These are phyloP conservation scores for Dissophora ornata DNA, from an alignment of 192 early-diverging fungal species.

Conservation along the genomic window DNA sequence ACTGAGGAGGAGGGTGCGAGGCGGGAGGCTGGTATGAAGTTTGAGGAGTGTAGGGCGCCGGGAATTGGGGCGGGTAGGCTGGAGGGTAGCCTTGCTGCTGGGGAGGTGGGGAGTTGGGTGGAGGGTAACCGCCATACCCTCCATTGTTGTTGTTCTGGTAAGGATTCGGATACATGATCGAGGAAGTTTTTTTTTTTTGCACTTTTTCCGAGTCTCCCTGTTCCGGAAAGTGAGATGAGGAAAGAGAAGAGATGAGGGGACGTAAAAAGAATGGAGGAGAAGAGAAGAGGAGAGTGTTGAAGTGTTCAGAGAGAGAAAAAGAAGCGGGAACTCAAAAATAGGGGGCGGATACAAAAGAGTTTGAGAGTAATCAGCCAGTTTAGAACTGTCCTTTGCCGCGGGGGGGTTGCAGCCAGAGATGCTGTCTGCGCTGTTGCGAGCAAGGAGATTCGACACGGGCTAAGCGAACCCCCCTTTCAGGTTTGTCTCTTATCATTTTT, in stretches of 20 bases:
- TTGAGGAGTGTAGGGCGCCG: slow-evolving; percentile 8
- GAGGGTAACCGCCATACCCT: slow-evolving; percentile 11
- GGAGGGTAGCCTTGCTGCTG: background rate
- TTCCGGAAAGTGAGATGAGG: background rate
- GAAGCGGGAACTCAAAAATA: background rate
- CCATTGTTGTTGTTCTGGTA: slow-evolving; percentile 19
- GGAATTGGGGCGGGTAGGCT: background rate
- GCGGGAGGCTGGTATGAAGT: slow-evolving; percentile 9
- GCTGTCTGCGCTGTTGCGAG: no score
- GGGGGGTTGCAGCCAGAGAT: no score
- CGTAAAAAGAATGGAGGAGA: background rate
- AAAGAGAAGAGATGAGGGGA: background rate
- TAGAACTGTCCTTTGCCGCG: no score
- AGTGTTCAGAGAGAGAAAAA: no score
- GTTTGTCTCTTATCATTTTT: no score
- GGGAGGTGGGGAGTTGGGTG: slow-evolving; percentile 4
- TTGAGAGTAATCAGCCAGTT: no score
- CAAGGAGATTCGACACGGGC: no score
- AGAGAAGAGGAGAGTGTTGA: background rate
- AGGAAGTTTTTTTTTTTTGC: no score
- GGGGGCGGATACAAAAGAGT: no score
- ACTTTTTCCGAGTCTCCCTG: no score
- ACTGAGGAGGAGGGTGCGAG: no score
- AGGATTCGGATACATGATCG: slow-evolving; percentile 46
- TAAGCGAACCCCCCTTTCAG: no score